Conservation (phyloP, 1,139 yeast genomes). For the Waltiozyma solani region DNA sequence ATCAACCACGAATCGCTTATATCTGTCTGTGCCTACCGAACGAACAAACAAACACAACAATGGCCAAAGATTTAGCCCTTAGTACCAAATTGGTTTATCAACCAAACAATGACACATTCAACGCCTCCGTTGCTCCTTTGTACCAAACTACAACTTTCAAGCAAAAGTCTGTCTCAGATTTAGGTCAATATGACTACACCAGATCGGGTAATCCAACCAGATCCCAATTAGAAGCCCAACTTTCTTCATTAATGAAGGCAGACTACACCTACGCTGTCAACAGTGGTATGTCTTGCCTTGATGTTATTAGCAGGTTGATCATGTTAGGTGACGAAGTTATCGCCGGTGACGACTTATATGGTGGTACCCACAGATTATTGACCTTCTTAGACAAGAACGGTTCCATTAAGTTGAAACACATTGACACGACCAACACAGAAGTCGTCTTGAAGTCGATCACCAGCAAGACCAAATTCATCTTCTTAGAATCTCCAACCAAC, state of each 20-base stretch:
- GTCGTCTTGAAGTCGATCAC: slow-evolving; percentile 37
- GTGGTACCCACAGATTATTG: slow-evolving; percentile 82
- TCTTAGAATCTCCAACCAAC: slow-evolving; percentile 86
- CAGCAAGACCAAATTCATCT: slow-evolving; percentile 55
- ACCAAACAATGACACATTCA: slow-evolving; percentile 57
- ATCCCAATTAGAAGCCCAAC: slow-evolving; percentile 65
- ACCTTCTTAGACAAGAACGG: slow-evolving; percentile 61
- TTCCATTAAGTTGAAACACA: slow-evolving; percentile 62
- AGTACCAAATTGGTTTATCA: slow-evolving; percentile 18
- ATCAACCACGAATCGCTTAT: background rate
- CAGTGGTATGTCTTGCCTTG: slow-evolving; percentile 89
- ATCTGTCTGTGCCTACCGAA: background rate
- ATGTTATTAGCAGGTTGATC: slow-evolving; percentile 66
- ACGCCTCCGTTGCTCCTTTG: slow-evolving; percentile 80
- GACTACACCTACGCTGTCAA: slow-evolving; percentile 70
- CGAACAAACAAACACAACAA: background rate
- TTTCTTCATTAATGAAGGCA: slow-evolving; percentile 70
- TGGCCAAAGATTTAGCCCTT: slow-evolving; percentile 7
- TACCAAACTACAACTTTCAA: slow-evolving; percentile 93
- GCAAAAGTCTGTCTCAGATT: slow-evolving; percentile 60
- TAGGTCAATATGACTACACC: slow-evolving; percentile 87
- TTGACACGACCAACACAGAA: slow-evolving; percentile 70
- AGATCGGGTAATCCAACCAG: slow-evolving; percentile 94
- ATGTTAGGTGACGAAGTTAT: slow-evolving; percentile 76
- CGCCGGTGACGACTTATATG: slow-evolving; percentile 90